These are phyloP conservation scores for Fusarium sp. DNA, from an alignment of 2,329 filamentous ascomycete genomes.

Conservation along the genomic window DNA sequence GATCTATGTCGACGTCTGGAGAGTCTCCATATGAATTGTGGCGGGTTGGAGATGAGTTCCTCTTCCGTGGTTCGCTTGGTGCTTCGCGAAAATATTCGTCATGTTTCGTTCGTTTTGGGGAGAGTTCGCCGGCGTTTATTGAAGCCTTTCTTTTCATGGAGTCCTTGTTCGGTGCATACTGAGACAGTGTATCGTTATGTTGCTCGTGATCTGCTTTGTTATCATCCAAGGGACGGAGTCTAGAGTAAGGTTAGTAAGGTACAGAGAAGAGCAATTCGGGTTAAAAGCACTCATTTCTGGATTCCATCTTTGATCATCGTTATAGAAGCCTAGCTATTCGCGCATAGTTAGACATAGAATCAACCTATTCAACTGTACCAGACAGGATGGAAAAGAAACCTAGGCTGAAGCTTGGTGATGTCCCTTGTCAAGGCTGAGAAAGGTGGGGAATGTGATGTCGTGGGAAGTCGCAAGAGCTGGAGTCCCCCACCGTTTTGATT, in stretches of 20 bases:
- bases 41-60: slow-evolving; percentile 22
- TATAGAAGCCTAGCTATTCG: neutral
- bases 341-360: neutral
- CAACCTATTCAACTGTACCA: neutral
- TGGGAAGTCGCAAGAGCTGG: slow-evolving; percentile 30
- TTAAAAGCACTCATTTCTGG: slow-evolving; percentile 36
- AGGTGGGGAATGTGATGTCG: slow-evolving; percentile 36
- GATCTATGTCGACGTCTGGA: slow-evolving; percentile 26
- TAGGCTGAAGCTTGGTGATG: slow-evolving; percentile 4
- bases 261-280: neutral
- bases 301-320: slow-evolving; percentile 25
- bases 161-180: slow-evolving; percentile 12
- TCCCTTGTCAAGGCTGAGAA: slow-evolving; percentile 45
- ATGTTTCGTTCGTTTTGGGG: slow-evolving; percentile 44
- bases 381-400: neutral
- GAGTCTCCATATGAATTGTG: slow-evolving; percentile 18
- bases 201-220: slow-evolving; percentile 2
- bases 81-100: slow-evolving; percentile 32
- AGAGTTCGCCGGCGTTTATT: slow-evolving; percentile 26
- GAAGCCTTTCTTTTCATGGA: slow-evolving; percentile 47
- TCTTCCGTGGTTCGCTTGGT: slow-evolving; percentile 21
- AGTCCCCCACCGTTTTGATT: slow-evolving; percentile 36
- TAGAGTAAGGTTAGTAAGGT: slow-evolving; percentile 34
- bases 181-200: neutral
- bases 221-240: slow-evolving; percentile 28